Conservation (phyloP, 495 filamentous ascomycete genomes). For the Podospora conica region DNA sequence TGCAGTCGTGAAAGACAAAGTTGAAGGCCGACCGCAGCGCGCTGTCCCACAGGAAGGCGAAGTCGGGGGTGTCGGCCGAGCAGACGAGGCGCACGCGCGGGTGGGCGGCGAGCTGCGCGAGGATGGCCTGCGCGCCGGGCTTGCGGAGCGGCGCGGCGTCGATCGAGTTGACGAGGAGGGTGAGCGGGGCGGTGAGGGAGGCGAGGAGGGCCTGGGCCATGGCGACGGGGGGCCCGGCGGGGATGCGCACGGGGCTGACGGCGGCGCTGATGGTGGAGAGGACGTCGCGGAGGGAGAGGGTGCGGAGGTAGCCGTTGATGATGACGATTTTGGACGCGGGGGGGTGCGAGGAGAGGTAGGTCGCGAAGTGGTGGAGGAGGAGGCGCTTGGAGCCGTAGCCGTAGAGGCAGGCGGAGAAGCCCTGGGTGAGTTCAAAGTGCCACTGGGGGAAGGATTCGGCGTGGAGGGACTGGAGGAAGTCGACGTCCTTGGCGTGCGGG, state of each 20-base stretch:
- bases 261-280: slow-evolving; percentile 66
- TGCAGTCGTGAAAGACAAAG: slow-evolving; percentile 88
- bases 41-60: slow-evolving; percentile 84
- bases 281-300: slow-evolving; percentile 70
- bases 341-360: slow-evolving; percentile 53
- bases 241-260: slow-evolving; percentile 47
- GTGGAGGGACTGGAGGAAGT: slow-evolving; percentile 68
- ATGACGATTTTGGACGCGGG: slow-evolving; percentile 59
- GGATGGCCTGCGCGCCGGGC: slow-evolving; percentile 58
- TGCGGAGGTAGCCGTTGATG: slow-evolving; percentile 80
- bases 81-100: slow-evolving; percentile 68
- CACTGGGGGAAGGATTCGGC: slow-evolving; percentile 81
- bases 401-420: slow-evolving; percentile 87
- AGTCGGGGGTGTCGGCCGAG: slow-evolving; percentile 81
- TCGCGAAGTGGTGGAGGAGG: slow-evolving; percentile 71
- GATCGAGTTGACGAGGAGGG: slow-evolving; percentile 77
- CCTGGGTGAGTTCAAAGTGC: slow-evolving; percentile 82
- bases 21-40: slow-evolving; percentile 70
- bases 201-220: slow-evolving; percentile 54
- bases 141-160: slow-evolving; percentile 73
- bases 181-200: slow-evolving; percentile 42
- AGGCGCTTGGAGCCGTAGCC: slow-evolving; percentile 84
- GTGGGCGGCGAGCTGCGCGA: slow-evolving; percentile 70
- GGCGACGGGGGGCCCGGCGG: slow-evolving; percentile 39
- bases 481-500: slow-evolving; percentile 63